Evolutionary conservation across 2,329 filamentous ascomycete genomes (phyloP).

Genomic region (Ilyonectria destructans): DNA sequence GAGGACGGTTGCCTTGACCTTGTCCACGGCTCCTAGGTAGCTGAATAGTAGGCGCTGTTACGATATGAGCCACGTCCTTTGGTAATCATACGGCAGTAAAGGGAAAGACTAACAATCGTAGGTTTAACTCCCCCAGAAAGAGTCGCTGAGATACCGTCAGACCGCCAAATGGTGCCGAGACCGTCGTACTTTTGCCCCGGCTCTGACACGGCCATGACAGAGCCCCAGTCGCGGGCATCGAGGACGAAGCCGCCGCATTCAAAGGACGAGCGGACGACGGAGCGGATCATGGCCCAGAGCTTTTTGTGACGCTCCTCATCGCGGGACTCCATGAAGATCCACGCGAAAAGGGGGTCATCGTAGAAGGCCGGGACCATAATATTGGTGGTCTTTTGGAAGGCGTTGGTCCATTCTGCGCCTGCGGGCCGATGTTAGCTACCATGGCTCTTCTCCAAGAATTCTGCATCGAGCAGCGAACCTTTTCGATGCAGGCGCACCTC

Average conservation of each 20-base stretch:
- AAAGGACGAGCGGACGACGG: conserved; percentile 16
- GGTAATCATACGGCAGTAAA: not conserved
- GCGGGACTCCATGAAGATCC: conserved; percentile 22
- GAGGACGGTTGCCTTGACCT: conserved; percentile 21
- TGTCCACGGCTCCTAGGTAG: conserved; percentile 21
- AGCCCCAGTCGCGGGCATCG: conserved; percentile 27
- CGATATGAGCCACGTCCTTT: not conserved
- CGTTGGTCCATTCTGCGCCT: not conserved
- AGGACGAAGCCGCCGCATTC: conserved; percentile 29
- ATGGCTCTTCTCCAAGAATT: too few relatives aligned
- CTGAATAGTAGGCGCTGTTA: conserved; percentile 24
- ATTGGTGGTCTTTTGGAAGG: conserved; percentile 3
- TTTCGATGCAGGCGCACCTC: not conserved
- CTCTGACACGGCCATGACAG: conserved; percentile 32
- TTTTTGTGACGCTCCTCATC: conserved; percentile 20
- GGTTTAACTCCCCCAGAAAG: conserved; percentile 24
- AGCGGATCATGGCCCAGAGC: conserved; percentile 21
- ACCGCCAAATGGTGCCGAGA: conserved; percentile 9
- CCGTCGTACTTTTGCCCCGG: conserved; percentile 33
- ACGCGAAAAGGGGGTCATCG: conserved; percentile 24
- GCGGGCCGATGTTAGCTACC: not conserved
- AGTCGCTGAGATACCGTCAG: conserved; percentile 27
- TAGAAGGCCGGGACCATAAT: conserved; percentile 25
- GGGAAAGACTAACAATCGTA: conserved; percentile 12
- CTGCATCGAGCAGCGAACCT: not conserved